Percentiles rank a stretch among this genome's conserved stretches.
phyloP scores from a whole-genome alignment of 352 stramenopile species.

The Phytophthora gonapodyides region DNA sequence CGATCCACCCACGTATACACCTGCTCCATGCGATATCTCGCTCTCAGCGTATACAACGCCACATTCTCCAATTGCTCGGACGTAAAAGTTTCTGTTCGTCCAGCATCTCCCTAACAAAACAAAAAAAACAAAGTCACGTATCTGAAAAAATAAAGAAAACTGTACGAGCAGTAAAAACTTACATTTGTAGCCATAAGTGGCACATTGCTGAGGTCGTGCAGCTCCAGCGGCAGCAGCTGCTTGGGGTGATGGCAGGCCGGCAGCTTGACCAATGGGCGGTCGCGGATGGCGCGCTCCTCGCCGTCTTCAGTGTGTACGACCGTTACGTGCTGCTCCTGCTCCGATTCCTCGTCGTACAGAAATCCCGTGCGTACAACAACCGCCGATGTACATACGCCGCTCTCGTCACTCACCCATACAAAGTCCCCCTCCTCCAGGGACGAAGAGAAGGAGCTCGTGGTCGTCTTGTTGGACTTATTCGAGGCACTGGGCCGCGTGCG shows the following conservation, averaged over 20 bases:
- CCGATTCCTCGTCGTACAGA: constrained; percentile 58
- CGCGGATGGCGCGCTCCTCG: constrained; percentile 75
- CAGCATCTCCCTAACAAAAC: constrained; percentile 56
- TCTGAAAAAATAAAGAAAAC: background rate
- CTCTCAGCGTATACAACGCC: constrained; percentile 72
- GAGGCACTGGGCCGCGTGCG: background rate
- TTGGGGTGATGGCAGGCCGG: constrained; percentile 70
- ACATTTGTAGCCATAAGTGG: constrained; percentile 70
- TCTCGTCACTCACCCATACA: constrained; percentile 68
- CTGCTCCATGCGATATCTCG: constrained; percentile 80
- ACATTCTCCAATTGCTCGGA: constrained; percentile 73
- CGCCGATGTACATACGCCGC: constrained; percentile 53
- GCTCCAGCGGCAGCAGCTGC: constrained; percentile 50
- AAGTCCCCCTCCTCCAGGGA: constrained; percentile 66
- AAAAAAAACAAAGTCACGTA: constrained; percentile 3
- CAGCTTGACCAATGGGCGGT: constrained; percentile 60
- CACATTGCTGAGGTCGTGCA: constrained; percentile 73
- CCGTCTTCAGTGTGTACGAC: constrained; percentile 85
- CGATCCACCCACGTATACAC: constrained; percentile 86
- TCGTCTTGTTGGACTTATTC: constrained; percentile 20
- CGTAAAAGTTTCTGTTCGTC: constrained; percentile 64
- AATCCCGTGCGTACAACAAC: constrained; percentile 69
- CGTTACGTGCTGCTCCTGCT: constrained; percentile 69
- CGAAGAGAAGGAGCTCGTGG: background rate
- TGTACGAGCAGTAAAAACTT: constrained; percentile 8